Base-by-base conservation (phyloP, 192 early-diverging fungal genomes). In the Backusella macrospora region DNA sequence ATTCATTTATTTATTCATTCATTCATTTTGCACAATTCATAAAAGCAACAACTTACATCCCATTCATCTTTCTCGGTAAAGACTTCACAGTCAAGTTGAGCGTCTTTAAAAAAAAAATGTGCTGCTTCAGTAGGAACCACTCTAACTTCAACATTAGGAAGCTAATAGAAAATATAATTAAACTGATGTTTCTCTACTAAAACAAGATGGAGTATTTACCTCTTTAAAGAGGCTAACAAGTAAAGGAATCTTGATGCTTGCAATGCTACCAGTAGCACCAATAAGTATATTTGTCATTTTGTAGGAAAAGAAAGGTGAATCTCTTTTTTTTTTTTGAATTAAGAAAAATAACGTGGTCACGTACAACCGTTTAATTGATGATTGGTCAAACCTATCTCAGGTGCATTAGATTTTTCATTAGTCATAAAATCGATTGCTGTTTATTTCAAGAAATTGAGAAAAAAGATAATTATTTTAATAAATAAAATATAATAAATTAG, bases 41-140 rank as follows among this genome's bases (percentile, higher is more conserved):
- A 59, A 26, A 6, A n/a, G 34, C 42, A 52, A n/a, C 5, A 6
- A 59, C 79, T 73, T 81, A 92, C 89, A 65, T 71, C 81, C 96
- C 96, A 98, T 78, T 99, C 98, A 72, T 96, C 92, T 59, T 86
- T 85, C 73, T 99, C 98, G 0, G 91, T 94, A 45, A 93, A 83
- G 4, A 90, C 83, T 14, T 89, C 82, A 5, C 78, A 82, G 14
- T 81, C 78, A 15, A 89, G 77, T n/a, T 84, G 73, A 44, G 77
- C 77, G 8, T 69, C 78, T 37, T 94, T 83, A 79, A 96, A 94
- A 75, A 99, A 99, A 72, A 94, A 93, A 39, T 95, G 83, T n/a
- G 97, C 89, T n/a, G 90, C 80, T 44, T 80, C 75, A 3, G 96
- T 97, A 4, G 94, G 78, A 2, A 96, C 87, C 0, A 99, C 85